Base-by-base conservation (phyloP, 805 yeast species). In the Candida vaughaniae region DNA sequence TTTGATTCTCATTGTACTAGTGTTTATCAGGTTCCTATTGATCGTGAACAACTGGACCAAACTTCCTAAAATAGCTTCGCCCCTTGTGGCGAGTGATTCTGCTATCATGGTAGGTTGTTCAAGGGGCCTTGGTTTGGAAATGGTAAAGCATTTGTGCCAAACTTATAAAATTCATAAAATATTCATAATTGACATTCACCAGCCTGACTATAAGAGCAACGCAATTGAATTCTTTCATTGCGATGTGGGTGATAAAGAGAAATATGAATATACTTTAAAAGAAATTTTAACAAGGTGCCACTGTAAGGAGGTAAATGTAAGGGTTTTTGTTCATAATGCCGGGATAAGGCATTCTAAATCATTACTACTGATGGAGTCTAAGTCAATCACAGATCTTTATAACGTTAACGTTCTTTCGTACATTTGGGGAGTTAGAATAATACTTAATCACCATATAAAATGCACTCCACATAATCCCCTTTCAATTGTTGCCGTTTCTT, bases 91-190 rank as follows among this genome's bases (percentile, higher is more conserved):
- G 12, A 9, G 29, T 1, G 60, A 55, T 36, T 43, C 50, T 17
- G 69, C 71, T 2, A 31, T 74, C 17, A 55, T 75, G 5, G 75
- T 80, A 0, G 82, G 82, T 0, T 81, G 80, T 0, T 57, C 73
- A 11, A 46, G 53, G 22, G 81, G 82, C 0, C 52, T 77, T n/a
- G 82, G 82, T 0, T 44, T 48, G 2, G 70, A 64, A 31, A 48
- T 73, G 4, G 69, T 63, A 3, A 45, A 47, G 22, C 31, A 16
- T 14, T 44, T 73, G 3, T 10, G 11, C 11, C 55, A 60, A 1
- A 41, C 39, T 3, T 46, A 46, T 6, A 25, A 39, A 6, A 36
- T 46, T 7, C 29, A 30, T 19, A 36, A 35, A 11, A 43, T 38
- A 3, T 35, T 43, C 10, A 49, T 66, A 2, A 32, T 45, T 5